Percentiles rank a stretch among this genome's conserved stretches.
phyloP scores from a whole-genome alignment of 257 asterid species.

The Capsicum chinense region DNA sequence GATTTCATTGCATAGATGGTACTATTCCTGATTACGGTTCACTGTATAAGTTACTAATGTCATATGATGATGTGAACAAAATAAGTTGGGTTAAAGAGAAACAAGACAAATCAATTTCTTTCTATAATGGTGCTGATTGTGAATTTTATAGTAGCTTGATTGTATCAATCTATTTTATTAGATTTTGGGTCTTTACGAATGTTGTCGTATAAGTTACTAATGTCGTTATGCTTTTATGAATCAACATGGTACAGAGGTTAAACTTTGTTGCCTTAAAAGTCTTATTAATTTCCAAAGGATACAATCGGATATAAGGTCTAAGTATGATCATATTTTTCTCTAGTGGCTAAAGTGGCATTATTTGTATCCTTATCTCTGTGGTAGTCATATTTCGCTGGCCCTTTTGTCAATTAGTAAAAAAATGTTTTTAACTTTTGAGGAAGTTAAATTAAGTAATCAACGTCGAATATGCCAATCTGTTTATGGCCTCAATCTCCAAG shows the following conservation, averaged over 20 bases:
- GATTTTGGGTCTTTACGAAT: too few species aligned
- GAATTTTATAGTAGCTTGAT: too few species aligned
- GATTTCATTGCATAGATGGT: too few species aligned
- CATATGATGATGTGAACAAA: too few species aligned
- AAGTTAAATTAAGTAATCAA: neutral
- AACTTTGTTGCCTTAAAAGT: neutral
- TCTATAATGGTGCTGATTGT: too few species aligned
- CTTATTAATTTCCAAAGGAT: neutral
- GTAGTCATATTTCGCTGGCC: neutral
- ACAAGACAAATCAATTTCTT: too few species aligned
- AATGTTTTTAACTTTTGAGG: neutral
- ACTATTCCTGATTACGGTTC: too few species aligned
- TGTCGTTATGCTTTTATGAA: neutral
- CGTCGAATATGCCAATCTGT: neutral
- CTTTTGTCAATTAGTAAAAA: conserved; percentile 2
- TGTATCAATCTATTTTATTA: too few species aligned
- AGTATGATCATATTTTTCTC: neutral
- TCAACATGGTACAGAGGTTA: neutral
- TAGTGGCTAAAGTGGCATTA: neutral
- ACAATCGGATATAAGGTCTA: neutral
- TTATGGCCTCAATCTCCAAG: conserved; percentile 12
- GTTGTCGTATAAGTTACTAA: neutral
- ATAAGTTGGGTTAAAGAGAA: too few species aligned
- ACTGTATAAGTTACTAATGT: too few species aligned
- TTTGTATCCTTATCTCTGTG: neutral